These are phyloP conservation scores for Termitomyces sp. DNA, from an alignment of 1,284 basidiomycete genomes.

Conservation along the genomic window DNA sequence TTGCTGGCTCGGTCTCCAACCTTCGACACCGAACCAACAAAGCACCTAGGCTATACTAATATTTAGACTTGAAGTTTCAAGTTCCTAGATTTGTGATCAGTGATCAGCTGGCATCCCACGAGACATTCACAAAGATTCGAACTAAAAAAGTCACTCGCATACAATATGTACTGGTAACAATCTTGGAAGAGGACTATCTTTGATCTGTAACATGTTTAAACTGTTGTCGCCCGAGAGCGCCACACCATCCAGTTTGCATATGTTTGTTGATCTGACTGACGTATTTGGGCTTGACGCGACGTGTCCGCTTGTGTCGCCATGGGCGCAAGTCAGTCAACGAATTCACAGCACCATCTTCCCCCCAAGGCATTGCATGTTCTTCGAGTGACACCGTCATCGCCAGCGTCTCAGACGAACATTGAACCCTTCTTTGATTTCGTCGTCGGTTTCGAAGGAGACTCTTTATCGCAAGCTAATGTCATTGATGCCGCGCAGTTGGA, in stretches of 20 bases:
- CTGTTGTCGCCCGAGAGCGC: neutral
- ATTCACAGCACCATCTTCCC: conserved; percentile 50
- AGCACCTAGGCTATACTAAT: no score
- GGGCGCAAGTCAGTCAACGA: conserved; percentile 69
- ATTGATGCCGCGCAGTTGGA: conserved; percentile 76
- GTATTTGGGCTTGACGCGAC: neutral
- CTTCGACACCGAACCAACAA: neutral
- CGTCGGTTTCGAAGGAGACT: conserved; percentile 79
- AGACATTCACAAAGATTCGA: no score
- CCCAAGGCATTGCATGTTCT: conserved; percentile 77
- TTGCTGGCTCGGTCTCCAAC: no score
- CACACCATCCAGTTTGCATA: conserved; percentile 7
- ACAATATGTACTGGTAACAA: no score
- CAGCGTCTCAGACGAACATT: conserved; percentile 79
- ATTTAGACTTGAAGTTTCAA: no score
- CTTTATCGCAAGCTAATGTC: conserved; percentile 47
- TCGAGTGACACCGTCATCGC: conserved; percentile 82
- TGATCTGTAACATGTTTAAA: neutral
- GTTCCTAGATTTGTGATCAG: no score
- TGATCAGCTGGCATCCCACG: no score
- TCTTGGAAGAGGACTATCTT: neutral
- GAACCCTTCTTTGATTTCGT: conserved; percentile 98
- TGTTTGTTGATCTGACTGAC: conserved; percentile 2
- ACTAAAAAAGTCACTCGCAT: no score
- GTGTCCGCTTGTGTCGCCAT: conserved; percentile 30